Conservation (phyloP, 176 grass and related monocot genomes). For the sorghum (Sorghum bicolor) region DNA sequence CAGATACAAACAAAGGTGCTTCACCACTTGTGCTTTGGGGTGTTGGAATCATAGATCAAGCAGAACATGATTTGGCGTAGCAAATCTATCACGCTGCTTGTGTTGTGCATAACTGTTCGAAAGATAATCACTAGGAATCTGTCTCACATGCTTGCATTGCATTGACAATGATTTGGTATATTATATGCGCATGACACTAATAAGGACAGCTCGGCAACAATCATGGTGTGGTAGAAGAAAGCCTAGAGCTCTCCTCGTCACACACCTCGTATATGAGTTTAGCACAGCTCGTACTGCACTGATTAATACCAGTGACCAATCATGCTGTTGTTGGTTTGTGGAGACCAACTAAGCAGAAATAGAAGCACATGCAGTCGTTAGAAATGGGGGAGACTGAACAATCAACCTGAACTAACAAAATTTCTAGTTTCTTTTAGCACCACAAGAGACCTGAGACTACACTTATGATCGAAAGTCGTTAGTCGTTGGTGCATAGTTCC, state of each 20-base stretch:
- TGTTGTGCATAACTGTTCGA: not conserved
- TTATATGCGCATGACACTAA: not conserved
- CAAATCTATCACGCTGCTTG: not conserved
- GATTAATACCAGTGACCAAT: not conserved
- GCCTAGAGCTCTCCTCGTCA: not conserved
- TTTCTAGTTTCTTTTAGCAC: not conserved
- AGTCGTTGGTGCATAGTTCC: not conserved
- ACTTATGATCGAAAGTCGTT: not conserved
- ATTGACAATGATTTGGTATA: not conserved
- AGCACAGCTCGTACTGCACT: not conserved
- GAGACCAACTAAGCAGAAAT: not conserved
- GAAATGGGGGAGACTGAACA: not conserved
- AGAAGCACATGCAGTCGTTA: not conserved
- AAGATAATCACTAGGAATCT: not conserved
- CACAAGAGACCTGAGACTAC: not conserved
- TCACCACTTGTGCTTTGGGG: not conserved
- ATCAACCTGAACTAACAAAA: not conserved
- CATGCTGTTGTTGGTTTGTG: not conserved
- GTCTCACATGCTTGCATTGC: conserved; percentile 15
- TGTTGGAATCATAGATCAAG: not conserved
- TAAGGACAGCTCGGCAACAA: not conserved
- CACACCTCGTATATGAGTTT: conserved; percentile 1
- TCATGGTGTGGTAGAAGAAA: not conserved
- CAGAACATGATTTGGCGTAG: not conserved
- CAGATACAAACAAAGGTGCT: not conserved